These are phyloP conservation scores for Plasmodium relictum DNA, from an alignment of 169 alveolate genomes.

Conservation along the genomic window DNA sequence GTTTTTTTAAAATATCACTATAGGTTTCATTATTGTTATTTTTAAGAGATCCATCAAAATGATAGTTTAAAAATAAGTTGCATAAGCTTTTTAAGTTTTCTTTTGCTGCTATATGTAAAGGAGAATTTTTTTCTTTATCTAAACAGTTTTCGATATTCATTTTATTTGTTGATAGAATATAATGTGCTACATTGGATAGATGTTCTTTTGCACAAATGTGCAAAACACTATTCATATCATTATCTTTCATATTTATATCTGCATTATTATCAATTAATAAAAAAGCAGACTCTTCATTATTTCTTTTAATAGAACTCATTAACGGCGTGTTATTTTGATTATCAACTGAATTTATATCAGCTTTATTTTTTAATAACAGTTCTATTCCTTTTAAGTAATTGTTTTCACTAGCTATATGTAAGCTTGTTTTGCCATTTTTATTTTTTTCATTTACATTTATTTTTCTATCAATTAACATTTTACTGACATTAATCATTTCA, in stretches of 20 bases:
- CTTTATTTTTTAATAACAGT: slow-evolving; percentile 66
- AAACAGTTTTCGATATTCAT: slow-evolving; percentile 63
- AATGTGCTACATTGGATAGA: slow-evolving; percentile 58
- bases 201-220: slow-evolving; percentile 77
- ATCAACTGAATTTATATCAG: slow-evolving; percentile 62
- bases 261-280: slow-evolving; percentile 67
- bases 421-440: slow-evolving; percentile 74
- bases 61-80: slow-evolving; percentile 48
- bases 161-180: slow-evolving; percentile 57
- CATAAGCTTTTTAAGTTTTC: slow-evolving; percentile 60
- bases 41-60: slow-evolving; percentile 56
- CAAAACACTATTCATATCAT: slow-evolving; percentile 42
- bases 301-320: slow-evolving; percentile 66
- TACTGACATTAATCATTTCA: slow-evolving; percentile 48
- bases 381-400: slow-evolving; percentile 75
- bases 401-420: slow-evolving; percentile 75
- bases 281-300: slow-evolving; percentile 64
- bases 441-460: slow-evolving; percentile 56
- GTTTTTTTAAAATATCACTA: slow-evolving; percentile 69
- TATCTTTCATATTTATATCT: slow-evolving; percentile 67
- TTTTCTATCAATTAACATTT: slow-evolving; percentile 58
- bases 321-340: slow-evolving; percentile 54
- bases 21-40: slow-evolving; percentile 74
- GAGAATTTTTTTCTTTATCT: slow-evolving; percentile 63
- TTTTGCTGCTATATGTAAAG: slow-evolving; percentile 76